Evolutionary conservation across 176 grass and related monocot species (phyloP).

Genomic region (Musa itinerans): DNA sequence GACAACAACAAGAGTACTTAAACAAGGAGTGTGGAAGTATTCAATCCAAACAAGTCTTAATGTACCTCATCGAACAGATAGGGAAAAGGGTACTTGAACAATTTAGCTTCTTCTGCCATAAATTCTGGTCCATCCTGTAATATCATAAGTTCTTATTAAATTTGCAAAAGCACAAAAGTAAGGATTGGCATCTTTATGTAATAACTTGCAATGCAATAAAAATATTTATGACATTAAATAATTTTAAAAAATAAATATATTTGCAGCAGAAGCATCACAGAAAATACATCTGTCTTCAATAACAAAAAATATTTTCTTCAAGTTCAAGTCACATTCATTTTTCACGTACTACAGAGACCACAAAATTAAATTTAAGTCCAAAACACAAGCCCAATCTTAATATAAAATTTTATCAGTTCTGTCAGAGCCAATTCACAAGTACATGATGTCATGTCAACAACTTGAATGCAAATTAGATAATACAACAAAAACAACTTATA

Average conservation of each 20-base stretch:
- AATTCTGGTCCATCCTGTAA: constrained; percentile 64
- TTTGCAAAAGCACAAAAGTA: not conserved
- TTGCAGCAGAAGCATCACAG: not conserved
- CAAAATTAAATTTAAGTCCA: not conserved
- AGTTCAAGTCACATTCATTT: too few relatives aligned
- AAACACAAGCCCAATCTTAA: not conserved
- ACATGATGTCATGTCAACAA: too few relatives aligned
- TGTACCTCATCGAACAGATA: constrained; percentile 86
- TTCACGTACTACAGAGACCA: not conserved
- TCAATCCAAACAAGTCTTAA: not conserved
- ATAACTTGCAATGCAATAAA: not conserved
- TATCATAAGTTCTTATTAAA: constrained; percentile 17
- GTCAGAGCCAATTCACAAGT: too few relatives aligned
- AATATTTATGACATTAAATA: not conserved
- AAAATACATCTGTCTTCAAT: not conserved
- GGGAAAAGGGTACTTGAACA: constrained; percentile 72
- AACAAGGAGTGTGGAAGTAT: not conserved
- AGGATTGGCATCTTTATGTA: not conserved
- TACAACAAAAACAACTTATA: too few relatives aligned
- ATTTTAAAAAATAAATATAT: not conserved
- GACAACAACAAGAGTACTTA: not conserved
- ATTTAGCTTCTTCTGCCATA: constrained; percentile 75
- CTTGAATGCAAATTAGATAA: too few relatives aligned
- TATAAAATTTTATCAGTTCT: not conserved
- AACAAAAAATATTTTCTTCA: not conserved